Evolutionary conservation across 2,329 filamentous ascomycete species (phyloP), one percentile per base, ranked within the genome.

Genomic region (Stromatinia cepivora): DNA sequence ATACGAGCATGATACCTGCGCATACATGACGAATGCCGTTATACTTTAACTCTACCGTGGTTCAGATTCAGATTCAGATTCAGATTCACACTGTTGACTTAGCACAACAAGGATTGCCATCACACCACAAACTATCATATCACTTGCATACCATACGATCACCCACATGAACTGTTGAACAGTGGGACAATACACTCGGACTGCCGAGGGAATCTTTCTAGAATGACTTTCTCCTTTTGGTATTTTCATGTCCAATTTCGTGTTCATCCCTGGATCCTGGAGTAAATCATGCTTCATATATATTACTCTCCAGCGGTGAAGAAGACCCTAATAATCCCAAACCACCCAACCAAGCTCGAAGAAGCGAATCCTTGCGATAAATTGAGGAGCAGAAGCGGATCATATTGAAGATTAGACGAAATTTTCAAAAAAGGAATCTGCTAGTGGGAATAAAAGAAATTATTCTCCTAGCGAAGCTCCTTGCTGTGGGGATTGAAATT

Each of bases 101-200:
- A 25, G 36, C 31, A 17, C 39, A 15, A 7, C 54, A 39, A 58
- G 54, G 54, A 39, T 58, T 50, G 6, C 13, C 34, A 58, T 34
- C 34, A 45, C 36, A 52, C 59, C 45, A 63, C 34, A 25, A 25
- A 61, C 25, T 45, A 46, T 31, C 58, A 58, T 25, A 58, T 58
- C 59, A 50, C 42, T n/a, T 45, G 45, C 59, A 63, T 50, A 62
- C 45, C 45, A 48, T 62, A 62, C 59, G 59, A 63, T 63, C 46
- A 52, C 46, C 31, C 59, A 52, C 59, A 63, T 50, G 45, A 39
- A 63, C 59, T 48, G 45, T 50, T 39, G 22, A 63, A 63, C 45
- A 52, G 46, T 50, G 59, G 45, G 45, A 50, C 59, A 50, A 34
- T 34, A 62, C 31, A 34, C 45, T 62, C 28, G 59, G 28, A 50